Base-by-base conservation (phyloP, 768 basidiomycete genomes). In the Amanita brunnescens region DNA sequence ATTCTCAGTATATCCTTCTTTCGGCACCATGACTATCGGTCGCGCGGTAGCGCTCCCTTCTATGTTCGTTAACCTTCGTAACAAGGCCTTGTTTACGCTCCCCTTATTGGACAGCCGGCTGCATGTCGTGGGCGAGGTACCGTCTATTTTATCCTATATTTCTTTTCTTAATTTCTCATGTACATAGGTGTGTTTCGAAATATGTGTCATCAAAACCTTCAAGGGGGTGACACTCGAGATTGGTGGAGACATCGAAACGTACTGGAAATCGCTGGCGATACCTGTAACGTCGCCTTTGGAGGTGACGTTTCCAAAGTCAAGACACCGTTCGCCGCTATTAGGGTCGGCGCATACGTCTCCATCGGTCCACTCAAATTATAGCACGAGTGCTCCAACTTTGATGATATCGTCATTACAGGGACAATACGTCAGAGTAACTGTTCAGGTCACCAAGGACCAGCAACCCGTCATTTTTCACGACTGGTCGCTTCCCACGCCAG, bases 11-110 rank as follows among this genome's bases (percentile, higher is more conserved):
- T 97, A 94, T 69, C 96, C 96, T 10, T 95, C 90, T 58, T 98
- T 98, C 68, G 96, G 96, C 13, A 93, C 91, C 13, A 95, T 91
- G 68, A 91, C 93, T 14, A 90, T 99, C 54, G 96, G 95, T 10
- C 82, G 92, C 56, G 94, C 92, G 13, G 81, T 94, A 40, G 88
- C 90, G 10, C 74, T 92, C 21, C 85, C 93, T 2, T 80, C 80
- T 0, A 70, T 87, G 44, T 87, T 96, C 60, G 60, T 67, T 24
- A 71, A 77, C 41, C 71, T 83, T 41, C 72, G 72, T 54, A 77
- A 77, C 51, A 75, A 71, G 56, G 71, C 78, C 50, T 69, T 70
- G 2, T 80, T 80, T 59, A 74, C 75, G 7, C 67, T 91, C 16
- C 92, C 96, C 2, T 83, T 99, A 51, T 69, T 99, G 54, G 96